Base-by-base conservation (phyloP, 176 grass and related monocot species). In the Bromus sterilis region DNA sequence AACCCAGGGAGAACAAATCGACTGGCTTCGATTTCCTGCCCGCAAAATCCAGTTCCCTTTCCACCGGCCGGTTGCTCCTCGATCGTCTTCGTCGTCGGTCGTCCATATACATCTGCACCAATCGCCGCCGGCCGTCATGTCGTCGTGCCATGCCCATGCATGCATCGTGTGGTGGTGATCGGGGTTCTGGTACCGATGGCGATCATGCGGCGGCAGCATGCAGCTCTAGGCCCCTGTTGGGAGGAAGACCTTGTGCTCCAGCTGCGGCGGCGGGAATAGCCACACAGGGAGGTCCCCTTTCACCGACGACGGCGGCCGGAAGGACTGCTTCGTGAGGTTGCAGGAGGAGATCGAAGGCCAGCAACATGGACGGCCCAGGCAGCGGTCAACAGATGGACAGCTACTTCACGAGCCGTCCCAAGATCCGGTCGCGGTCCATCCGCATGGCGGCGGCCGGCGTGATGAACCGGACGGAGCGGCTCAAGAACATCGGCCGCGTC, bases 241-340 rank as follows among this genome's bases (percentile, higher is more conserved):
- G 60, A 43, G 4, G 36, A 58, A 9, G 73, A 71, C 25, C 26
- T 6, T 94, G 89, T 94, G 94, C 40, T 71, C 68, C 37, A 79
- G 77, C 71, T 97, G 91, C 72, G 80, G 74, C 70, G 61, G 30
- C 68, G 15, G 24, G 0, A 25, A 4, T 9, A 41, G 7, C 23
- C 3, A 25, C 13, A 21, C 6, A 0, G 34, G 16, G 31, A 4
- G 73, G 68, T 85, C 84, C 2, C 80, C 89, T 31, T 78, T 78
- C 62, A 97, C 89, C 75, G 78, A 83, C 74, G 89, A 84, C 11
- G 75, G 81, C 80, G 91, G 92, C 14, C 85, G 81, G 80, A 90
- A 89, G 37, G 9, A 48, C 41, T 89, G 58, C 81, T 92, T 92
- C 75, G 80, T 97, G 73, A 82, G 95, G 78, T 80, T 98, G 20